These are phyloP conservation scores for Talaromyces sp. DNA, from an alignment of 2,329 filamentous ascomycete genomes.

Conservation along the genomic window DNA sequence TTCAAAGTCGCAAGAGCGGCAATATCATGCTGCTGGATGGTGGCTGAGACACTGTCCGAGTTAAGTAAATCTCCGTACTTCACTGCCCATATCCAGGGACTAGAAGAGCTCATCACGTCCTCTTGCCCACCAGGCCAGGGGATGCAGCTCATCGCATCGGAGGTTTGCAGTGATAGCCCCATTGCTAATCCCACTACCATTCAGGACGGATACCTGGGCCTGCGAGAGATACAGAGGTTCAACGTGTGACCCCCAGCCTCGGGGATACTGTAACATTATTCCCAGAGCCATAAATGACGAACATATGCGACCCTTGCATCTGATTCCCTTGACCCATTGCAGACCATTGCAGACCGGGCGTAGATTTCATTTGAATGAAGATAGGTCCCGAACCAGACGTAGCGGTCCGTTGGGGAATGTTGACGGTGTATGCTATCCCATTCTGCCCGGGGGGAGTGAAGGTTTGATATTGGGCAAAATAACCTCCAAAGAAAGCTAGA, in stretches of 20 bases:
- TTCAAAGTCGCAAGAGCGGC: constrained; percentile 21
- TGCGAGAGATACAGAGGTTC: constrained; percentile 46
- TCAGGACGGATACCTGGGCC: constrained; percentile 50
- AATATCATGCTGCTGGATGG: constrained; percentile 23
- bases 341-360: constrained; percentile 44
- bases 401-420: constrained; percentile 49
- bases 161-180: constrained; percentile 58
- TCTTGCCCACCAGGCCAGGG: constrained; percentile 18
- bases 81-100: constrained; percentile 28
- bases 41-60: constrained; percentile 18
- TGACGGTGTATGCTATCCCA: constrained; percentile 45
- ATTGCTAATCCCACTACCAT: constrained; percentile 52
- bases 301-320: constrained; percentile 58
- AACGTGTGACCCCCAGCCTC: constrained; percentile 45
- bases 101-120: constrained; percentile 18
- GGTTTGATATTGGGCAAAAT: constrained; percentile 14
- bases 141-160: constrained; percentile 29
- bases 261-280: constrained; percentile 60
- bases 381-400: constrained; percentile 51
- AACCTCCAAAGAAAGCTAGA: background rate
- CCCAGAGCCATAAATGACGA: constrained; percentile 52
- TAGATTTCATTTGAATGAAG: constrained; percentile 57
- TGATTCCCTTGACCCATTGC: constrained; percentile 52
- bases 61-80: constrained; percentile 22
- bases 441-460: constrained; percentile 18